Evolutionary conservation across 2,329 filamentous ascomycete species (phyloP), one percentile per base, ranked within the genome.

Genomic region (Epichloe brachyelytri): DNA sequence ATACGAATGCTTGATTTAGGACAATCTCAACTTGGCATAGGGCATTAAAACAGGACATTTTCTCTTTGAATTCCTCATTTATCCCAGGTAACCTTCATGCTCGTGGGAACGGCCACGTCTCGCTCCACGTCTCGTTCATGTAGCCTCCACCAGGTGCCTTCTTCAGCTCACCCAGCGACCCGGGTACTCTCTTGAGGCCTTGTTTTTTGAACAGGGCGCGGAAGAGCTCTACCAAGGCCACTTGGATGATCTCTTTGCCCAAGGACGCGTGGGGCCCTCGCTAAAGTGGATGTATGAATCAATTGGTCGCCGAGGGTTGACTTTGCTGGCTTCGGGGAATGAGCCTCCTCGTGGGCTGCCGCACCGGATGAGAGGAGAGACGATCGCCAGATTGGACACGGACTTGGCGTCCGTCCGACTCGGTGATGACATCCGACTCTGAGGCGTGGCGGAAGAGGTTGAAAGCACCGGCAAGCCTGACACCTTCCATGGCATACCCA

Each of bases 401-500:
- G 15, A 84, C 63, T n/a, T 67, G 58, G 22, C 67, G 67, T 14
- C 73, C 73, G 51, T 82, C 76, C 26, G 80, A 73, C 46, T 80
- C 70, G 36, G 65, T 53, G 45, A 78, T 71, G 1, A 69, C 68
- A 47, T 76, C 71, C 17, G 67, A 60, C 0, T 60, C 64, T 0
- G 72, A 65, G 2, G 76, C 77, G 51, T 78, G 69, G 39, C 83
- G 79, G 68, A 79, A 82, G 2, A 80, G 71, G 10, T 77, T 76
- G 19, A 80, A 78, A 0, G 78, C 78, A 11, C 81, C 79, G 4
- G 80, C 79, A 49, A 90, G 71, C 39, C 86, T 81, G 51, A 86
- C 75, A 15, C 81, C 85, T 65, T 88, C 88, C 71, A 85, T 74
- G 43, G 78, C 80, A 61, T 87, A 89, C 39, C 80, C 82, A 1